Evolutionary conservation across 2,329 filamentous ascomycete genomes (phyloP).

Genomic region (Chalaropsis thielavioides): DNA sequence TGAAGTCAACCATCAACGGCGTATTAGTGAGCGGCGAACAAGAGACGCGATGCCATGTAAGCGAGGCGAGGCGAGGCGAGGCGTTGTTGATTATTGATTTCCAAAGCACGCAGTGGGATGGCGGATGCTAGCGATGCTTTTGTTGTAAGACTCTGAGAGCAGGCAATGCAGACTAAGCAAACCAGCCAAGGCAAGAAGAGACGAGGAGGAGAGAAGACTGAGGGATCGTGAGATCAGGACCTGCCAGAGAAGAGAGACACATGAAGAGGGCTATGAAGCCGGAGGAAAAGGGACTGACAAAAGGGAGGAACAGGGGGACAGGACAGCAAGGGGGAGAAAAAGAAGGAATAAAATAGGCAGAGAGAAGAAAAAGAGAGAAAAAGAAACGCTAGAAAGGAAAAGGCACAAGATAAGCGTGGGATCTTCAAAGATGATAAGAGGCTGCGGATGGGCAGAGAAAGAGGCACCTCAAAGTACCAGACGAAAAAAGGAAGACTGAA

Average conservation of each 20-base stretch:
- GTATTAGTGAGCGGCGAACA: not conserved
- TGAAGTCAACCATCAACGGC: not conserved
- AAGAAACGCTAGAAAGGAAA: constrained; percentile 3
- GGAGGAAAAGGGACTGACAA: not conserved
- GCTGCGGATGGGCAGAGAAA: not conserved
- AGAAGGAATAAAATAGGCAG: not conserved
- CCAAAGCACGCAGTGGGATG: too few relatives aligned
- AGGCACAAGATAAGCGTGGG: not conserved
- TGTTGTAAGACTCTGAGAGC: not conserved
- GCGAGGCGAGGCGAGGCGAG: not conserved
- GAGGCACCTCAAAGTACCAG: not conserved
- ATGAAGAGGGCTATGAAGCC: not conserved
- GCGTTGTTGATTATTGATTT: not conserved
- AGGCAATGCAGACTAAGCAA: not conserved
- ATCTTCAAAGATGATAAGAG: not conserved
- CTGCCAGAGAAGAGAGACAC: not conserved
- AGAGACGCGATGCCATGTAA: not conserved
- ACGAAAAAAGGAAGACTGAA: constrained; percentile 4
- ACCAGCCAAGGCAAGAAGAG: not conserved
- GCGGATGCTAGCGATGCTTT: too few relatives aligned
- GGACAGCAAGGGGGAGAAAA: not conserved
- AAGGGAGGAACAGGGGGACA: not conserved
- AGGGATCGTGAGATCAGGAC: constrained; percentile 4
- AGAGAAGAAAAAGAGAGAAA: not conserved
- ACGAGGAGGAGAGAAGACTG: not conserved